Evolutionary conservation across 2,329 filamentous ascomycete genomes (phyloP).

Genomic region (Ascocoryne sarcoides): DNA sequence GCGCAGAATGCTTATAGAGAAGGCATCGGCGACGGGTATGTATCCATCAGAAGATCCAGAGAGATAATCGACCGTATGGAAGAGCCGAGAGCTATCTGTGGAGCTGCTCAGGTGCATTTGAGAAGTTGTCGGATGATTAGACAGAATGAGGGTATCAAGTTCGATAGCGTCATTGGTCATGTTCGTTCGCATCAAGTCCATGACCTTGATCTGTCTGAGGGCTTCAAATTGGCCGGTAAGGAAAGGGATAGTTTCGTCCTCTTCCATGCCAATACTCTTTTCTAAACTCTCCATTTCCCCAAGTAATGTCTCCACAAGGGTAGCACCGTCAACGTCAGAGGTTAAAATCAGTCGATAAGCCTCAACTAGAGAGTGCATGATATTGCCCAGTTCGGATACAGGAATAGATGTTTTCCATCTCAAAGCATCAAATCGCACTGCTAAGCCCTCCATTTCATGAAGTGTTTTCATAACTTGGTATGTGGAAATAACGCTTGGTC

Average conservation of each 20-base stretch:
- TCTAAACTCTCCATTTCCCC: slow-evolving; percentile 46
- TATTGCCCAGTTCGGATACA: slow-evolving; percentile 42
- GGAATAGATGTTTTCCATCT: slow-evolving; percentile 49
- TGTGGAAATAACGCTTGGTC: slow-evolving; percentile 50
- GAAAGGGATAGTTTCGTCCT: slow-evolving; percentile 38
- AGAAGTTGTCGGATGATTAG: slow-evolving; percentile 22
- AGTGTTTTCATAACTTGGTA: slow-evolving; percentile 38
- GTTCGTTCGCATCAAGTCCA: slow-evolving; percentile 10
- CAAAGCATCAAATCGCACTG: slow-evolving; percentile 49
- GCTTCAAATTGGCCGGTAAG: slow-evolving; percentile 47
- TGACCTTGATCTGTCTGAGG: slow-evolving; percentile 38
- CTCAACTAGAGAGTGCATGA: slow-evolving; percentile 45
- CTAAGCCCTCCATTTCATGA: slow-evolving; percentile 45
- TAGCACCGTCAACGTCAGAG: slow-evolving; percentile 25
- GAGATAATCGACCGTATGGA: slow-evolving; percentile 25
- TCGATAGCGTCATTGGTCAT: slow-evolving; percentile 6
- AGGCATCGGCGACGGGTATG: slow-evolving; percentile 38
- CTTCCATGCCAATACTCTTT: slow-evolving; percentile 34
- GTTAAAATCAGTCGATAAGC: slow-evolving; percentile 48
- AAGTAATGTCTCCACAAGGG: slow-evolving; percentile 40
- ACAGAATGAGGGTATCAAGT: slow-evolving; percentile 22
- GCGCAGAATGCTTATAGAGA: slow-evolving; percentile 45
- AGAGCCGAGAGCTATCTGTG: slow-evolving; percentile 14
- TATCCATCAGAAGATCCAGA: slow-evolving; percentile 26
- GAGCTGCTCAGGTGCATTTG: slow-evolving; percentile 23